These are phyloP conservation scores for Ophiostoma australiae DNA, from an alignment of 2,329 filamentous ascomycete genomes.

Conservation along the genomic window DNA sequence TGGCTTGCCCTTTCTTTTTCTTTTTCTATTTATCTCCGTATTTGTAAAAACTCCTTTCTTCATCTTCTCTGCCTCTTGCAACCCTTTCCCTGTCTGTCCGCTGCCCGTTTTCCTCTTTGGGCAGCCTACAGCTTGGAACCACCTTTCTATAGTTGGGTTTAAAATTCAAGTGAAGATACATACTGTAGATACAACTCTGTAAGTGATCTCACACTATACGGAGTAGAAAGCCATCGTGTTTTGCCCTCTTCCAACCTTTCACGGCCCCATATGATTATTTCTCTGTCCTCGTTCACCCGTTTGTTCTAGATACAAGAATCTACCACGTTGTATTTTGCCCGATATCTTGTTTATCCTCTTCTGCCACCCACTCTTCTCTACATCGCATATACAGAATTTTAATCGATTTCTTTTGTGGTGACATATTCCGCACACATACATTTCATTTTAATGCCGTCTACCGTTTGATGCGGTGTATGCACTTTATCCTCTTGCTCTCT, in stretches of 20 bases:
- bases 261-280: not conserved
- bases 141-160: not conserved
- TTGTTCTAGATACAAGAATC: not conserved
- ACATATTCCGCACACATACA: not conserved
- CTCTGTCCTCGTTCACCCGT: not conserved
- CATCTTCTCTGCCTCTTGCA: not conserved
- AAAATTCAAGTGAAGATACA: not conserved
- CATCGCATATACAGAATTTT: not conserved
- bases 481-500: not conserved
- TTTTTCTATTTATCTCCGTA: not conserved
- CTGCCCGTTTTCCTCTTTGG: conserved; percentile 6
- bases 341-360: not conserved
- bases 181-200: not conserved
- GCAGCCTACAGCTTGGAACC: not conserved
- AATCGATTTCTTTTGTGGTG: not conserved
- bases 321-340: conserved; percentile 4
- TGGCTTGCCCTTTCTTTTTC: not conserved
- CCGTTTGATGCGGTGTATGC: not conserved
- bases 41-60: not conserved
- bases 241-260: not conserved
- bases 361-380: not conserved
- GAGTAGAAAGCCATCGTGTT: not conserved
- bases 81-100: not conserved
- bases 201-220: too few relatives aligned
- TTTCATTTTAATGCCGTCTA: not conserved